These are phyloP conservation scores for Pleurotus ostreatus DNA, from an alignment of 768 basidiomycete species.

Conservation along the genomic window DNA sequence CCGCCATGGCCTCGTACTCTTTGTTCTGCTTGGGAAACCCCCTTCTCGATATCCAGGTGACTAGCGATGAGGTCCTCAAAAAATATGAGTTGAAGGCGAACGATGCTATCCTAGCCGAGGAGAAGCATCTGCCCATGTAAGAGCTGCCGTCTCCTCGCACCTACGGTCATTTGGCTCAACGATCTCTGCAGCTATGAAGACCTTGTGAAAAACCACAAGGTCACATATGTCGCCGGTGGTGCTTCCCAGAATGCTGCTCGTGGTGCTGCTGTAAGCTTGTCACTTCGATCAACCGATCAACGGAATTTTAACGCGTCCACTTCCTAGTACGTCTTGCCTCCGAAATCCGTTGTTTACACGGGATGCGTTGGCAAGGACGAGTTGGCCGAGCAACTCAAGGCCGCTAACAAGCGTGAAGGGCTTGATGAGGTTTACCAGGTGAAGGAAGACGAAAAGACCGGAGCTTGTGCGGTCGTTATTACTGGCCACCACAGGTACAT, in stretches of 20 bases:
- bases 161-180: not conserved
- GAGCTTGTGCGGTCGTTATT: constrained; percentile 94
- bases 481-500: constrained; percentile 87
- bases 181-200: constrained; percentile 74
- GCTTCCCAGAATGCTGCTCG: constrained; percentile 97
- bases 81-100: constrained; percentile 92
- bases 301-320: not conserved
- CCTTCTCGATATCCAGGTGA: constrained; percentile 93
- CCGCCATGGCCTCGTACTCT: constrained; percentile 36
- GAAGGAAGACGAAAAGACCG: constrained; percentile 82
- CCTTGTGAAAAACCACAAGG: constrained; percentile 65
- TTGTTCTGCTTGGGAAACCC: constrained; percentile 95
- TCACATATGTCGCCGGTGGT: constrained; percentile 94
- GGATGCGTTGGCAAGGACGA: constrained; percentile 93
- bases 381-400: constrained; percentile 84
- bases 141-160: constrained; percentile 17
- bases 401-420: constrained; percentile 90
- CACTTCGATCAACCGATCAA: not conserved
- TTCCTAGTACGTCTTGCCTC: constrained; percentile 85
- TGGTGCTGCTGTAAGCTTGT: constrained; percentile 79
- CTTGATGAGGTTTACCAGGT: constrained; percentile 87
- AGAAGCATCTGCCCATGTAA: constrained; percentile 85
- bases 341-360: constrained; percentile 85
- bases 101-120: constrained; percentile 92
- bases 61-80: constrained; percentile 74